phyloP scores from a whole-genome alignment of 345 rosid species.

The Angophora floribunda region DNA sequence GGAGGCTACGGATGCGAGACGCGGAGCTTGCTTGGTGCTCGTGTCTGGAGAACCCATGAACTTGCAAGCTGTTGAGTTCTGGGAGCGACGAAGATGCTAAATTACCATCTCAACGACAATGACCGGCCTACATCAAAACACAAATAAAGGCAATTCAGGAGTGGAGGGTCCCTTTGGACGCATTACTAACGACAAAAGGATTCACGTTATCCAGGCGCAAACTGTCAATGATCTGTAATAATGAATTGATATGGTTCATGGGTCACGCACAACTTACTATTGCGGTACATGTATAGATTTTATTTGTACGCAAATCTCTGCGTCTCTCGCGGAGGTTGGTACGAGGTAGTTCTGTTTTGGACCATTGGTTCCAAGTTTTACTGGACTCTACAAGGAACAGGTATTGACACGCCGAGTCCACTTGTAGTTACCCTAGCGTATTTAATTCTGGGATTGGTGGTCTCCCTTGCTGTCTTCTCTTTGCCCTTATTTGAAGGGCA shows the following conservation, averaged over 20 bases:
- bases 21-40: neutral
- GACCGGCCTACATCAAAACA: neutral
- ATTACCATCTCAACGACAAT: neutral
- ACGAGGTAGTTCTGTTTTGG: neutral
- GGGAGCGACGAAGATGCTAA: neutral
- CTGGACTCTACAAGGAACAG: neutral
- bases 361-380: no score
- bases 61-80: neutral
- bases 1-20: neutral
- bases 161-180: neutral
- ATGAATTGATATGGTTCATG: neutral
- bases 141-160: neutral
- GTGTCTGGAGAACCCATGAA: neutral
- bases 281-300: neutral
- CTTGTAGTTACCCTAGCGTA: neutral
- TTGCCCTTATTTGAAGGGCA: neutral
- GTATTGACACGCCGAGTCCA: neutral
- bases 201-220: neutral
- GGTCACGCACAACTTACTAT: neutral
- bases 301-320: neutral
- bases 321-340: neutral
- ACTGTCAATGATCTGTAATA: neutral
- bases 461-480: neutral
- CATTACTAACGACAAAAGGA: neutral
- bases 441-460: neutral